Base-by-base conservation (phyloP, 2,329 filamentous ascomycete species). In the Harringtonia aguacate region DNA sequence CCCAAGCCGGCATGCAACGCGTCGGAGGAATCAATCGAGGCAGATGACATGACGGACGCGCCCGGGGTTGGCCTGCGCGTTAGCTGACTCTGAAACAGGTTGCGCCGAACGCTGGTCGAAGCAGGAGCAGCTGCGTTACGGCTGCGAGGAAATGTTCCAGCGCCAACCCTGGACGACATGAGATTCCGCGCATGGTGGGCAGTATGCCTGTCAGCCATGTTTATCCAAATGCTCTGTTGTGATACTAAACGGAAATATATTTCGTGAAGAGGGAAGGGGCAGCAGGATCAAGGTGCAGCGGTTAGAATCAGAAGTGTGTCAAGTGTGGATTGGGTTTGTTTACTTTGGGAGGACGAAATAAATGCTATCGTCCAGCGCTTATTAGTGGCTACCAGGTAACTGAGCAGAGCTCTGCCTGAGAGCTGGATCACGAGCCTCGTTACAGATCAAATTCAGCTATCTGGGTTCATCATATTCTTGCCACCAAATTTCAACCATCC, bases 71-170 rank as follows among this genome's bases (percentile, higher is more conserved):
- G 72, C 22, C 75, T 71, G 29, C 75, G 68, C 40, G 70, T 74
- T 45, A 79, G 66, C 48, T 78, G 70, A 59, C 66, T 68, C 55
- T 77, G 75, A 60, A 81, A 79, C 43, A 79, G 67, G 59, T 78
- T 79, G 48, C 70, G 65, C 18, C 71, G 70, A 30, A 73, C 66
- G 38, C 58, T 61, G 34, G 50, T 33, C 10, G 47, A 49, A 3
- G 44, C 43, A 4, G 50, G 20, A 3, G 42, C 8, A 10, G 45
- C 14, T n/a, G 28, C 35, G 40, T 20, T 21, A 13, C 41, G 22
- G 18, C 20, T 24, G 5, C 37, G 36, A 2, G 44, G 43, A 48
- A 48, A 46, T 7, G 41, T 27, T n/a, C 34, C 47, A 4, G 41
- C 15, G n/a, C 45, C 45, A 7, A 33, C 34, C 17, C 45, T 43